Percentiles rank a stretch among this genome's conserved stretches.
Evolutionary conservation across 1,284 basidiomycete genomes (phyloP).

Genomic region (Gymnopus androsaceus): DNA sequence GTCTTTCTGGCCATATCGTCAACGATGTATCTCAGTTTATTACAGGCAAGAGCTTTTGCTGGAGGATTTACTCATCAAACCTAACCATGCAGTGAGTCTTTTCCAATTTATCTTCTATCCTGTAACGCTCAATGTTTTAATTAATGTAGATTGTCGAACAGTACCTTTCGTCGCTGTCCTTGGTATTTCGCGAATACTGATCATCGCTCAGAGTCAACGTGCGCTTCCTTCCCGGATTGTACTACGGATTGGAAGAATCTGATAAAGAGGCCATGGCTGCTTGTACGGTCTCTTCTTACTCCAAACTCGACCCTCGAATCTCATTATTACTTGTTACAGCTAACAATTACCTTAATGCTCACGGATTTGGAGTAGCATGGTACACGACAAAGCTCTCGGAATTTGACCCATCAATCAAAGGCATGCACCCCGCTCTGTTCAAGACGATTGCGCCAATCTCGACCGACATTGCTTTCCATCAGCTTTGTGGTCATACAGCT

Average conservation of each 20-base stretch:
- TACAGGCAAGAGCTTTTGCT: background rate
- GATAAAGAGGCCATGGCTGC: background rate
- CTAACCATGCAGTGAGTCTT: background rate
- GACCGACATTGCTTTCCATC: background rate
- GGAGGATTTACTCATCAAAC: background rate
- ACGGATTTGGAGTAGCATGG: background rate
- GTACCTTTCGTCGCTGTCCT: background rate
- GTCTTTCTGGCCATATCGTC: background rate
- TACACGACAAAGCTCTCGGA: background rate
- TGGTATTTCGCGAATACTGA: background rate
- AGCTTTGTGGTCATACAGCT: background rate
- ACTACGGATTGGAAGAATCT: background rate
- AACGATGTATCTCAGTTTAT: background rate
- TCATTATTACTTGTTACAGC: background rate
- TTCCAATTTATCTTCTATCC: no score
- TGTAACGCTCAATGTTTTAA: background rate
- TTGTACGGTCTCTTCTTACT: background rate
- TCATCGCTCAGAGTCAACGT: background rate
- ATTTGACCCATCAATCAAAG: background rate
- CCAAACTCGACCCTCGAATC: background rate
- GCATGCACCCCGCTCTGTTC: background rate
- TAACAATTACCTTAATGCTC: background rate
- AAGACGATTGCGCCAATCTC: background rate
- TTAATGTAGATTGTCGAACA: background rate
- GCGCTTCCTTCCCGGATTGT: background rate